Percentiles rank a stretch among this genome's conserved stretches.
phyloP scores from a whole-genome alignment of 257 asterid genomes.

The Plantago ovata region DNA sequence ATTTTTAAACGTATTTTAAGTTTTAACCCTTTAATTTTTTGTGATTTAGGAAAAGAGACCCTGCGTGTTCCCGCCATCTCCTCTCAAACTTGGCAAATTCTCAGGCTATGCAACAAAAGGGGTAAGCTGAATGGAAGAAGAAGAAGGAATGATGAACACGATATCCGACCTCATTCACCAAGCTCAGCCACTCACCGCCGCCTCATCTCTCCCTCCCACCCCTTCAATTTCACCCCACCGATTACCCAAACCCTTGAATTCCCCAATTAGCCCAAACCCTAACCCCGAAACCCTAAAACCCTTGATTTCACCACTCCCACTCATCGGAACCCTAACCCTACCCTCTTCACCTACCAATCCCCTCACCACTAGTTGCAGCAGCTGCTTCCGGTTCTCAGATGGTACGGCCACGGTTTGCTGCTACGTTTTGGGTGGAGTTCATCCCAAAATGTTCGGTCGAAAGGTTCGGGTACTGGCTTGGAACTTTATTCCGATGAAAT shows the following conservation, averaged over 20 bases:
- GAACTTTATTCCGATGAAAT: slow-evolving; percentile 64
- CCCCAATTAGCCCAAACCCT: slow-evolving; percentile 14
- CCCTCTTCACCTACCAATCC: slow-evolving; percentile 26
- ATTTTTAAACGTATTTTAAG: too few species aligned
- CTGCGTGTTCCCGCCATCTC: too few species aligned
- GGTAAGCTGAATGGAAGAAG: slow-evolving; percentile 27
- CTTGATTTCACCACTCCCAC: slow-evolving; percentile 33
- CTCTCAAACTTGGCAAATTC: too few species aligned
- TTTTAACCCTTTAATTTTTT: too few species aligned
- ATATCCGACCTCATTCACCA: slow-evolving; percentile 50
- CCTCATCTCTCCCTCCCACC: slow-evolving; percentile 37
- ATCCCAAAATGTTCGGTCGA: slow-evolving; percentile 40
- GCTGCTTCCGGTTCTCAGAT: slow-evolving; percentile 68
- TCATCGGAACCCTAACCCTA: slow-evolving; percentile 55
- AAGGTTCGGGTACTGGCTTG: slow-evolving; percentile 50
- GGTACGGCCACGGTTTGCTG: slow-evolving; percentile 57
- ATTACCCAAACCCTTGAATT: neutral
- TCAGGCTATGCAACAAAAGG: slow-evolving; percentile 7
- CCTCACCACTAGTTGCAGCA: slow-evolving; percentile 30
- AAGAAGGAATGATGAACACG: slow-evolving; percentile 22
- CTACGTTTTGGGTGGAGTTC: slow-evolving; percentile 47
- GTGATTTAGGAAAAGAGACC: too few species aligned
- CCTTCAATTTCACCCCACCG: slow-evolving; percentile 17
- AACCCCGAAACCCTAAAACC: slow-evolving; percentile 44
- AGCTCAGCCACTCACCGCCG: slow-evolving; percentile 48